These are phyloP conservation scores for Thozetella sp. DNA, from an alignment of 495 filamentous ascomycete genomes.

Conservation along the genomic window DNA sequence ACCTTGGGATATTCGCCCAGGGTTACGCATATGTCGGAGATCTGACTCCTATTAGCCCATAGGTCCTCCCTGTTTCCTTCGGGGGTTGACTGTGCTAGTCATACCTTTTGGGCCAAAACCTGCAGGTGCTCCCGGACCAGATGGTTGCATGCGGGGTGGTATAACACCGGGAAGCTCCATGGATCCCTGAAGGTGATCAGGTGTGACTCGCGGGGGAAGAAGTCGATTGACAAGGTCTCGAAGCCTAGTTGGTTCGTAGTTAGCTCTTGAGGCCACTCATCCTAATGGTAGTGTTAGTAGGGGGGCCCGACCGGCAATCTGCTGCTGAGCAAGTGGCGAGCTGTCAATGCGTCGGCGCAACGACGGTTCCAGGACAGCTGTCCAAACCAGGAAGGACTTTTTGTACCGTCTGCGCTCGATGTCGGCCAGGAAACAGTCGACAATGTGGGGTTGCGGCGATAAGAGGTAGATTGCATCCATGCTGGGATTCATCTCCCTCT, in stretches of 20 bases:
- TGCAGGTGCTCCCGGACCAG: constrained; percentile 81
- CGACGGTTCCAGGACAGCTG: constrained; percentile 43
- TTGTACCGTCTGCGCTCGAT: constrained; percentile 80
- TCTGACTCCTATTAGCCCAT: constrained; percentile 49
- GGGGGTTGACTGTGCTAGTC: constrained; percentile 4
- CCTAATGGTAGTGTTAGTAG: constrained; percentile 6
- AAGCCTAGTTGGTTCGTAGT: constrained; percentile 34
- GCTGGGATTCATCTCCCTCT: constrained; percentile 72
- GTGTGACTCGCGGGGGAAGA: constrained; percentile 87
- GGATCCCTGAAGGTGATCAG: constrained; percentile 91
- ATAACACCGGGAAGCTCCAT: constrained; percentile 90
- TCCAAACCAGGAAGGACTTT: constrained; percentile 81
- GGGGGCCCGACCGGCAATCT: constrained; percentile 55
- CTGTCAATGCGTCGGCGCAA: constrained; percentile 41
- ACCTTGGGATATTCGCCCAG: constrained; percentile 89
- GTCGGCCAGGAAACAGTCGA: constrained; percentile 92
- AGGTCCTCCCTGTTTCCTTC: constrained; percentile 21
- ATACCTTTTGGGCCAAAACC: constrained; percentile 83
- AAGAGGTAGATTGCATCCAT: constrained; percentile 96
- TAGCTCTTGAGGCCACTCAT: constrained; percentile 1
- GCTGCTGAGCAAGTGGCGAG: constrained; percentile 59
- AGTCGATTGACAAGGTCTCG: constrained; percentile 80
- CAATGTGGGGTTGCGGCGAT: constrained; percentile 79
- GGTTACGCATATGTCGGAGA: constrained; percentile 79
- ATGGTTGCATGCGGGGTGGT: constrained; percentile 85